Conservation (phyloP, 192 early-diverging fungal genomes). For the Phycomyces blakesleeanus region DNA sequence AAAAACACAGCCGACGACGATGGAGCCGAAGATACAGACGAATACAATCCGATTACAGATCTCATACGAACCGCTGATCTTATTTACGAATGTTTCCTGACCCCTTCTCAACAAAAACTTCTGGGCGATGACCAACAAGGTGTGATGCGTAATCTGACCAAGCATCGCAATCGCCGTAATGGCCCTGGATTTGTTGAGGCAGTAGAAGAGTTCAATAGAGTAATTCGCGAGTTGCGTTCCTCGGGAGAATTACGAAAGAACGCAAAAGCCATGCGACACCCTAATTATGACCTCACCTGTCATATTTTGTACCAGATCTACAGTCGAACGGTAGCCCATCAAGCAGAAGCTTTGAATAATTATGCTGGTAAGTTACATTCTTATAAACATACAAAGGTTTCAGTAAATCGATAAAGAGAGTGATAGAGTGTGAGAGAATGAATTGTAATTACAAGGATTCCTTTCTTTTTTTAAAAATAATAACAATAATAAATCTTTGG, state of each 20-base stretch:
- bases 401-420: too few species aligned
- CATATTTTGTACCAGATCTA: conserved; percentile 89
- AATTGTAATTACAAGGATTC: too few species aligned
- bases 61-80: conserved; percentile 63
- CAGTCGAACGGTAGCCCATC: conserved; percentile 78
- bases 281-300: conserved; percentile 67
- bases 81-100: conserved; percentile 64
- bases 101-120: conserved; percentile 36
- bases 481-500: background rate
- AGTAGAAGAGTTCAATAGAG: conserved; percentile 68
- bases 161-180: conserved; percentile 69
- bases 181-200: conserved; percentile 63
- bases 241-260: conserved; percentile 24
- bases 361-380: conserved; percentile 51
- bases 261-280: conserved; percentile 31
- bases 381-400: too few species aligned
- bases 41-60: conserved; percentile 85
- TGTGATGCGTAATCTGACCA: conserved; percentile 69
- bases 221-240: conserved; percentile 47
- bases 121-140: conserved; percentile 69
- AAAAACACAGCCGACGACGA: conserved; percentile 27
- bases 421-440: too few species aligned
- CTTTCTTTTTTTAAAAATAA: background rate
- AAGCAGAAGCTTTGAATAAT: conserved; percentile 65
- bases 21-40: conserved; percentile 55